A percentile compares a stretch with the other conserved stretches of the same genome.
phyloP scores from a whole-genome alignment of 345 rosid genomes.

The Moricandia arvensis region DNA sequence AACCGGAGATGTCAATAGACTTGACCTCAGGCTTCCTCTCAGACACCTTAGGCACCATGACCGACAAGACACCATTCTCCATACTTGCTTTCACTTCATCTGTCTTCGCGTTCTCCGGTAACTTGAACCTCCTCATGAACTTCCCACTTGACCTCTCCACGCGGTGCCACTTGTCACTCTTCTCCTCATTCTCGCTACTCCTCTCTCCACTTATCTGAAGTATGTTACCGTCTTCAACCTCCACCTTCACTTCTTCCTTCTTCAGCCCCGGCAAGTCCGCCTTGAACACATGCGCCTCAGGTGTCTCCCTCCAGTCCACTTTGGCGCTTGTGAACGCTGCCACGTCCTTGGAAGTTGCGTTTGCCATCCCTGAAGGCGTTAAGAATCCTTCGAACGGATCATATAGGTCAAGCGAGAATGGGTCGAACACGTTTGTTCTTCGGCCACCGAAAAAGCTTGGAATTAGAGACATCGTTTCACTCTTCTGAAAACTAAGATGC shows the following conservation, averaged over 20 bases:
- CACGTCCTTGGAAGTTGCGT: slow-evolving; percentile 5
- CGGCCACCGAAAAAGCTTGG: slow-evolving; percentile 33
- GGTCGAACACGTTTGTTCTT: slow-evolving; percentile 38
- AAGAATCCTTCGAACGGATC: slow-evolving; percentile 25
- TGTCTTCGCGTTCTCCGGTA: slow-evolving; percentile 32
- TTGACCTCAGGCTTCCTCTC: slow-evolving; percentile 40
- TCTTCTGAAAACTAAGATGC: not conserved
- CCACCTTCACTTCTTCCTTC: slow-evolving; percentile 47
- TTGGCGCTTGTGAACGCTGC: slow-evolving; percentile 30
- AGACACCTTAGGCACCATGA: slow-evolving; percentile 32
- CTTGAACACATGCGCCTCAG: slow-evolving; percentile 41
- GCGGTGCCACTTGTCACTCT: slow-evolving; percentile 45
- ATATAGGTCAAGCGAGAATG: slow-evolving; percentile 33
- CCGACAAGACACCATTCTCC: slow-evolving; percentile 39
- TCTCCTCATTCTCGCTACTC: slow-evolving; percentile 36
- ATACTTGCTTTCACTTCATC: slow-evolving; percentile 37
- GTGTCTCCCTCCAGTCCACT: slow-evolving; percentile 45
- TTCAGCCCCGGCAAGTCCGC: slow-evolving; percentile 42
- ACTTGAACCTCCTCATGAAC: slow-evolving; percentile 40
- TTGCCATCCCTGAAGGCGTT: not conserved
- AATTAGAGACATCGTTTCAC: slow-evolving; percentile 29
- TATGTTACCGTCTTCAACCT: slow-evolving; percentile 38
- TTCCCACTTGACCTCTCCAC: slow-evolving; percentile 39
- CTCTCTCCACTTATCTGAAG: slow-evolving; percentile 44
- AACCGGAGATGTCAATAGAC: slow-evolving; percentile 32